phyloP scores from a whole-genome alignment of 257 asterid species.

The Nicotiana knightiana region DNA sequence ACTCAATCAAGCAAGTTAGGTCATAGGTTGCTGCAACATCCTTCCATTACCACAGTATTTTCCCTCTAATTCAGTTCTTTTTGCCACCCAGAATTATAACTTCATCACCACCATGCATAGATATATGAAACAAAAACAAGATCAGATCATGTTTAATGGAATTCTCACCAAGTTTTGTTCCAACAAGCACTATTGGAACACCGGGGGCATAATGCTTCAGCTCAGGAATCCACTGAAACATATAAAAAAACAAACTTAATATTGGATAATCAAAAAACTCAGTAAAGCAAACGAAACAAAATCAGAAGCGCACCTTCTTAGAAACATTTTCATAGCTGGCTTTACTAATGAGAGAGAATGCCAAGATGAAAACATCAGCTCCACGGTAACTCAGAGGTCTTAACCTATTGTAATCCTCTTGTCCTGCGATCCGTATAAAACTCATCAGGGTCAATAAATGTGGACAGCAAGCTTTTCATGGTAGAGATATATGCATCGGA shows the following conservation, averaged over 20 bases:
- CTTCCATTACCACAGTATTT: not conserved
- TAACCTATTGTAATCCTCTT: slow-evolving; percentile 51
- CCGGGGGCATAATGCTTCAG: slow-evolving; percentile 61
- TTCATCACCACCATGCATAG: not conserved
- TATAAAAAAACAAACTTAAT: not conserved
- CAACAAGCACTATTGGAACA: slow-evolving; percentile 51
- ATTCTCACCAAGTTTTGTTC: slow-evolving; percentile 50
- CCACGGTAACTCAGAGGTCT: slow-evolving; percentile 57
- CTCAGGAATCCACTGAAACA: slow-evolving; percentile 53
- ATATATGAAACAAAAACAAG: not conserved
- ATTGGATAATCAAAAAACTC: not conserved
- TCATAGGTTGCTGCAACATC: not conserved
- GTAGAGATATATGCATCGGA: not conserved
- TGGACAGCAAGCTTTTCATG: not conserved
- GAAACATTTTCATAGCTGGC: slow-evolving; percentile 56
- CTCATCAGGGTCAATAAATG: not conserved
- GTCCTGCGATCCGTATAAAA: slow-evolving; percentile 27
- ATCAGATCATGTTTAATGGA: not conserved
- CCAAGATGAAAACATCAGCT: slow-evolving; percentile 55
- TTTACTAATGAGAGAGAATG: slow-evolving; percentile 54
- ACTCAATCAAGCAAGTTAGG: slow-evolving; percentile 2
- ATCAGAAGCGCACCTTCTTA: slow-evolving; percentile 34
- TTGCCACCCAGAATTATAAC: not conserved
- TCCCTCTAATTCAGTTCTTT: not conserved
- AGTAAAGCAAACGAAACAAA: not conserved